These are phyloP conservation scores for Gaeumannomyces sp. DNA, from an alignment of 2,329 filamentous ascomycete species.

Conservation along the genomic window DNA sequence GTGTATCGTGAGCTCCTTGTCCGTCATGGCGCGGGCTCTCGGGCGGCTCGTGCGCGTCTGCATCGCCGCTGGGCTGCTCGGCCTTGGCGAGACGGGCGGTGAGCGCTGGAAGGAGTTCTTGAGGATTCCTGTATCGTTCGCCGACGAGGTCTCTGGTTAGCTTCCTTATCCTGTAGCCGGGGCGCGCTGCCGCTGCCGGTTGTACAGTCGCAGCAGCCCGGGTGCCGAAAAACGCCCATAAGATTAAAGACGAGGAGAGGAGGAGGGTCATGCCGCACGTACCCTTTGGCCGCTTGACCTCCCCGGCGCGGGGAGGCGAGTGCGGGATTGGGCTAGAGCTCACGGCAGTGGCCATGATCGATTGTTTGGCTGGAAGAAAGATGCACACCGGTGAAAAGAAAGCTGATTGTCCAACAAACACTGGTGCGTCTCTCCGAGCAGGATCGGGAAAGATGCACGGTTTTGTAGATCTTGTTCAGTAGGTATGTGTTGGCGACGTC, in stretches of 20 bases:
- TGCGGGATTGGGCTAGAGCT: slow-evolving; percentile 32
- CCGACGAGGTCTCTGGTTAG: not conserved
- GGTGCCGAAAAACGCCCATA: not conserved
- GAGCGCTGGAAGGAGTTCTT: slow-evolving; percentile 76
- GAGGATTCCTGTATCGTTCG: slow-evolving; percentile 64
- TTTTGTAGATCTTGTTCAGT: not conserved
- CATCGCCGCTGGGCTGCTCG: slow-evolving; percentile 18
- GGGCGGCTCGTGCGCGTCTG: slow-evolving; percentile 17
- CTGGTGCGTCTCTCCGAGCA: not conserved
- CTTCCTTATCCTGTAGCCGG: not conserved
- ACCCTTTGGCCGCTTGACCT: slow-evolving; percentile 41
- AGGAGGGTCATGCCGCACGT: slow-evolving; percentile 13
- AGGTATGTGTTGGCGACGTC: not conserved
- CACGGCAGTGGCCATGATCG: slow-evolving; percentile 35
- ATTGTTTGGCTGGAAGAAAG: slow-evolving; percentile 3
- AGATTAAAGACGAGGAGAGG: not conserved
- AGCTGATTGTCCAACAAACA: not conserved
- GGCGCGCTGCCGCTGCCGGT: slow-evolving; percentile 2
- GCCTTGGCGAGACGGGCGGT: slow-evolving; percentile 43
- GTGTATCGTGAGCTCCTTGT: slow-evolving; percentile 85
- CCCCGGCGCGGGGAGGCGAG: slow-evolving; percentile 32
- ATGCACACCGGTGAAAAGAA: not conserved
- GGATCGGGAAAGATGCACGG: not conserved
- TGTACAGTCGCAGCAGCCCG: not conserved
- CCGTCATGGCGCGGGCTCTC: slow-evolving; percentile 48